A percentile compares a stretch with the other conserved stretches of the same genome.
phyloP scores from a whole-genome alignment of 139 green algal genomes.

The Chlorella sp. region DNA sequence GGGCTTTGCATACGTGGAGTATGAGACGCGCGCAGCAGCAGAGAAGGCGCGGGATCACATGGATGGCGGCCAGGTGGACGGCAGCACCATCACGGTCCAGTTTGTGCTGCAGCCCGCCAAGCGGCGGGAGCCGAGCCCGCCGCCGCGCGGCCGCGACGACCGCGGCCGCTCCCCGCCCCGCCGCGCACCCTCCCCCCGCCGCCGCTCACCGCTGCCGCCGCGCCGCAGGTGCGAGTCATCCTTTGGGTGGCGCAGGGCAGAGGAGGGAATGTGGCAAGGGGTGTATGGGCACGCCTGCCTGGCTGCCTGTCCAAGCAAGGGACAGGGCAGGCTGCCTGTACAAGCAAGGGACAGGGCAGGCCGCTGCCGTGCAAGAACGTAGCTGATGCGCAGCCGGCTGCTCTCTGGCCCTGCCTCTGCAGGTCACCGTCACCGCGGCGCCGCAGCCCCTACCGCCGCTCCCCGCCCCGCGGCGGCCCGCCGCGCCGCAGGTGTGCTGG shows the following conservation, averaged over 20 bases:
- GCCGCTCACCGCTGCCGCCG: neutral
- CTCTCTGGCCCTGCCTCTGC: neutral
- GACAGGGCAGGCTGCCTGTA: no score
- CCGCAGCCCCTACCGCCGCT: conserved; percentile 2
- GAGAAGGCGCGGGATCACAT: conserved; percentile 85
- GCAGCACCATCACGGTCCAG: conserved; percentile 65
- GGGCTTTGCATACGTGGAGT: conserved; percentile 90
- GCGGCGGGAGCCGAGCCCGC: conserved; percentile 31
- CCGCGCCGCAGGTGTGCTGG: neutral
- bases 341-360: no score
- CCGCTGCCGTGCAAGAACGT: no score
- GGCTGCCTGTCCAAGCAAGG: no score
- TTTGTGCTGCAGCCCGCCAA: conserved; percentile 55
- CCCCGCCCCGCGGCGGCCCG: neutral
- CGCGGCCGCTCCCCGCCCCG: conserved; percentile 13
- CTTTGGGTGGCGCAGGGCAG: no score
- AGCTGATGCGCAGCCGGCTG: no score
- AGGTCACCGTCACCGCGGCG: neutral
- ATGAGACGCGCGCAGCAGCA: conserved; percentile 62
- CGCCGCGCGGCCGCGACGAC: neutral
- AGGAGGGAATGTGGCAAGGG: no score
- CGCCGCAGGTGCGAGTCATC: neutral
- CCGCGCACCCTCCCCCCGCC: neutral
- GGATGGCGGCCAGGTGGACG: conserved; percentile 90
- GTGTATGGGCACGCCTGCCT: no score